These are phyloP conservation scores for Epichloe sylvatica DNA, from an alignment of 2,329 filamentous ascomycete species.

Conservation along the genomic window DNA sequence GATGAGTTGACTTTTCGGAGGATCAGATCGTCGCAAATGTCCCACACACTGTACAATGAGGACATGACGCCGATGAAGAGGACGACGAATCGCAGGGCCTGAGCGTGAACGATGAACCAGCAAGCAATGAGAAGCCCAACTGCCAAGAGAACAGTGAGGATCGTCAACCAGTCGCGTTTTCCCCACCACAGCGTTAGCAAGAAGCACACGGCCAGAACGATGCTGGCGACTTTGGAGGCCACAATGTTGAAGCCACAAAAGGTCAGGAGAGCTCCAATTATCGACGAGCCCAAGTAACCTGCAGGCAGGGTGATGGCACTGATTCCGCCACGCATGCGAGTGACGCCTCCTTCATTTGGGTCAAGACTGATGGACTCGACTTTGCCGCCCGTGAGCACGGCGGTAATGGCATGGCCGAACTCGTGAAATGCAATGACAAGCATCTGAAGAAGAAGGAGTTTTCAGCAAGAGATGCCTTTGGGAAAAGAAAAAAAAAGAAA, in stretches of 20 bases:
- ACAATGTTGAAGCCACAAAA: conserved; percentile 75
- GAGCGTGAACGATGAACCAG: conserved; percentile 69
- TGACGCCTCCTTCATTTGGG: conserved; percentile 67
- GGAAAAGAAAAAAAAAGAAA: background rate
- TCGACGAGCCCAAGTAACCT: conserved; percentile 61
- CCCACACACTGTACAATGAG: conserved; percentile 68
- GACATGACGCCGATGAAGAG: conserved; percentile 77
- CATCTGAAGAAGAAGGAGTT: conserved; percentile 37
- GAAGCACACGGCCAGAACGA: conserved; percentile 60
- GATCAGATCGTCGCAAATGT: conserved; percentile 74
- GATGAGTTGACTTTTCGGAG: conserved; percentile 67
- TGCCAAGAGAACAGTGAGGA: conserved; percentile 53
- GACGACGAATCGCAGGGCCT: conserved; percentile 59
- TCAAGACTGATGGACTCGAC: conserved; percentile 65
- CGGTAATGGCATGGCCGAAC: conserved; percentile 61
- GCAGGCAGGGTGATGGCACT: conserved; percentile 59
- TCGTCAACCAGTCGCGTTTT: conserved; percentile 63
- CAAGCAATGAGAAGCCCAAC: conserved; percentile 58
- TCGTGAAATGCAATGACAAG: conserved; percentile 75
- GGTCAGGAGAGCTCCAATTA: conserved; percentile 64
- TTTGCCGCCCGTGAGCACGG: conserved; percentile 55
- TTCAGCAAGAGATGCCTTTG: too few relatives aligned
- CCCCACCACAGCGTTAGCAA: conserved; percentile 74
- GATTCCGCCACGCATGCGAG: conserved; percentile 60
- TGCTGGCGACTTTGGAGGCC: conserved; percentile 64